Evolutionary conservation across 169 alveolate species (phyloP).

Genomic region (Cryptosporidium muris): DNA sequence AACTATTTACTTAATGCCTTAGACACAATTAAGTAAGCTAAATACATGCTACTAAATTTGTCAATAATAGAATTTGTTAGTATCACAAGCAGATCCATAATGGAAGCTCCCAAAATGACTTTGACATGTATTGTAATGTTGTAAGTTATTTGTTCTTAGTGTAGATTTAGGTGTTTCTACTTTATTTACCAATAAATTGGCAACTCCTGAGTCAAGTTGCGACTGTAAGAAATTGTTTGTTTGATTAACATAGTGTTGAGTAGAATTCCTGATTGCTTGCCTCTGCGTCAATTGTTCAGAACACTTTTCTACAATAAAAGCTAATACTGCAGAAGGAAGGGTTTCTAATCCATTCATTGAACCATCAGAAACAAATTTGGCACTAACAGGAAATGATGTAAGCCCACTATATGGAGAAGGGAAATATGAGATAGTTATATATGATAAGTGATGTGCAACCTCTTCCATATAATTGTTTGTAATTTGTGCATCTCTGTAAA

Average conservation of each 20-base stretch:
- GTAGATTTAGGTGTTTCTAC: slow-evolving; percentile 8
- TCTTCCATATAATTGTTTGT: neutral
- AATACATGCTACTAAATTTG: neutral
- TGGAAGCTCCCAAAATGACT: neutral
- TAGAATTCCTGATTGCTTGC: slow-evolving; percentile 29
- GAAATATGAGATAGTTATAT: slow-evolving; percentile 56
- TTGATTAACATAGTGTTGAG: neutral
- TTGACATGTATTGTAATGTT: too few relatives aligned
- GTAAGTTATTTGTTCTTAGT: too few relatives aligned
- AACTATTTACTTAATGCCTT: neutral
- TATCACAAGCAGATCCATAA: neutral
- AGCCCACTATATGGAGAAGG: slow-evolving; percentile 67
- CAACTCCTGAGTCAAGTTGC: slow-evolving; percentile 70
- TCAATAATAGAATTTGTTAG: neutral
- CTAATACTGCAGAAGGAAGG: slow-evolving; percentile 62
- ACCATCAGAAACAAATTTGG: slow-evolving; percentile 67
- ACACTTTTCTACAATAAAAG: slow-evolving; percentile 67
- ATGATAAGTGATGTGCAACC: slow-evolving; percentile 39
- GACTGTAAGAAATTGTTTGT: slow-evolving; percentile 4
- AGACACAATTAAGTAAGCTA: neutral
- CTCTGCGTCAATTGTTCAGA: slow-evolving; percentile 55
- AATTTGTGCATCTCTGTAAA: slow-evolving; percentile 16
- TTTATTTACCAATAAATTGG: slow-evolving; percentile 13
- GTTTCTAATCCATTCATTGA: slow-evolving; percentile 60
- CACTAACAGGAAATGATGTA: slow-evolving; percentile 56